phyloP scores from a whole-genome alignment of 2,329 filamentous ascomycete genomes.

The Thielaviopsis euricoi region DNA sequence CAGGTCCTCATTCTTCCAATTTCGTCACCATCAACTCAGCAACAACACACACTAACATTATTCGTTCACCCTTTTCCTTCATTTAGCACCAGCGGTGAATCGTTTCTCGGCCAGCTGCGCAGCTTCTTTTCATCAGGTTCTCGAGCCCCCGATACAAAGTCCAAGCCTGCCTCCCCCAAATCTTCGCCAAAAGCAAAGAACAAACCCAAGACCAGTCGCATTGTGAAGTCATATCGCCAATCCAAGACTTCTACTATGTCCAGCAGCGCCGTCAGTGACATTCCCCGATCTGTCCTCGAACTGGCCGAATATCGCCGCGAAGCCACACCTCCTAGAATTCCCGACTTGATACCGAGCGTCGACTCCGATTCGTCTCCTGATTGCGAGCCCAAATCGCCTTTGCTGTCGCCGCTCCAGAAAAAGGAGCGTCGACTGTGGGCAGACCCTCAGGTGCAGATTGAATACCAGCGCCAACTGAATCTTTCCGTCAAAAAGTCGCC shows the following conservation, averaged over 20 bases:
- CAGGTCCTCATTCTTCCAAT: background rate
- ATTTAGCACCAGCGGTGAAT: background rate
- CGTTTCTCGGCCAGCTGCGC: background rate
- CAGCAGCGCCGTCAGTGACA: background rate
- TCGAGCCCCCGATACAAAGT: background rate
- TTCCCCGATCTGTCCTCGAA: background rate
- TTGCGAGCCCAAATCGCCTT: background rate
- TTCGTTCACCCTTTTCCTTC: background rate
- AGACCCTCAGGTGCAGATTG: background rate
- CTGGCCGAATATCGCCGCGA: background rate
- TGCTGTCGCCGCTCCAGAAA: background rate
- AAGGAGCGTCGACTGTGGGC: background rate
- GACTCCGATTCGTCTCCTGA: background rate
- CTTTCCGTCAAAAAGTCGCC: background rate
- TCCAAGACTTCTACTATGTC: background rate
- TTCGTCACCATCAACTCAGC: background rate
- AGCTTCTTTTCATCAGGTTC: background rate
- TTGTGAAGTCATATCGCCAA: background rate
- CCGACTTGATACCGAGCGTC: background rate
- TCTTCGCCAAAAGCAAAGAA: background rate
- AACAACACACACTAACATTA: background rate
- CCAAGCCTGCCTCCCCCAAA: background rate
- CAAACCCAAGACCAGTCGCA: background rate
- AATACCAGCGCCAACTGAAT: background rate
- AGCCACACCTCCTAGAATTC: background rate